A percentile compares a stretch with the other conserved stretches of the same genome.
Conservation (phyloP, 352 stramenopile species). For the Aphanomyces astaci region DNA sequence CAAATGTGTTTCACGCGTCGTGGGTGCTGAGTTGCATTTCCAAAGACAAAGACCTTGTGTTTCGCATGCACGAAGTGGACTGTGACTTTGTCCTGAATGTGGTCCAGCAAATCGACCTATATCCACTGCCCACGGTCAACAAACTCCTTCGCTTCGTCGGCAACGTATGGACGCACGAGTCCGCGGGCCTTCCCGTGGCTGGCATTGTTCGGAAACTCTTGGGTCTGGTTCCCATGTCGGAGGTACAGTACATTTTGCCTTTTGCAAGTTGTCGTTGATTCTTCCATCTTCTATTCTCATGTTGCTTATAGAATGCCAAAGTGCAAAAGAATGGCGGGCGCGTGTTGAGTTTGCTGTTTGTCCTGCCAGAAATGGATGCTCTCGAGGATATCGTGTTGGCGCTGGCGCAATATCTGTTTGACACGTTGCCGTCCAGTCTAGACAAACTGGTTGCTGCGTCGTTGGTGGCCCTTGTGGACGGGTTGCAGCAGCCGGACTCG, state of each 20-base stretch:
- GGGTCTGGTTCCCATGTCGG: neutral
- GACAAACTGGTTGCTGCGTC: neutral
- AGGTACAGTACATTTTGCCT: neutral
- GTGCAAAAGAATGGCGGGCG: constrained; percentile 4
- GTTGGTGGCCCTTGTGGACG: neutral
- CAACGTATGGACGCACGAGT: constrained; percentile 30
- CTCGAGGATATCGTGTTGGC: neutral
- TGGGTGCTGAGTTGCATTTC: constrained; percentile 52
- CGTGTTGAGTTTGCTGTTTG: neutral
- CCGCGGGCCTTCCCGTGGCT: constrained; percentile 37
- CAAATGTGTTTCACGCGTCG: constrained; percentile 29
- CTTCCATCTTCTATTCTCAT: too few species aligned
- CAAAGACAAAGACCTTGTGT: constrained; percentile 52
- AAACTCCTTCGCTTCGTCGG: constrained; percentile 35
- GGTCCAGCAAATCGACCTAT: constrained; percentile 27
- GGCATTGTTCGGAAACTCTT: constrained; percentile 7
- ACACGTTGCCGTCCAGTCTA: neutral
- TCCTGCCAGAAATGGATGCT: neutral
- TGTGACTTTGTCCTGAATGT: neutral
- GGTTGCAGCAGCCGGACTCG: neutral
- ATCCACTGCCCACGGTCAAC: constrained; percentile 40
- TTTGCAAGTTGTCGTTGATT: neutral
- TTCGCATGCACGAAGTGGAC: constrained; percentile 34
- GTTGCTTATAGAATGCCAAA: neutral
- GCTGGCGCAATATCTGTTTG: neutral